Evolutionary conservation across 495 filamentous ascomycete species (phyloP).

Genomic region (Apodospora peruviana): DNA sequence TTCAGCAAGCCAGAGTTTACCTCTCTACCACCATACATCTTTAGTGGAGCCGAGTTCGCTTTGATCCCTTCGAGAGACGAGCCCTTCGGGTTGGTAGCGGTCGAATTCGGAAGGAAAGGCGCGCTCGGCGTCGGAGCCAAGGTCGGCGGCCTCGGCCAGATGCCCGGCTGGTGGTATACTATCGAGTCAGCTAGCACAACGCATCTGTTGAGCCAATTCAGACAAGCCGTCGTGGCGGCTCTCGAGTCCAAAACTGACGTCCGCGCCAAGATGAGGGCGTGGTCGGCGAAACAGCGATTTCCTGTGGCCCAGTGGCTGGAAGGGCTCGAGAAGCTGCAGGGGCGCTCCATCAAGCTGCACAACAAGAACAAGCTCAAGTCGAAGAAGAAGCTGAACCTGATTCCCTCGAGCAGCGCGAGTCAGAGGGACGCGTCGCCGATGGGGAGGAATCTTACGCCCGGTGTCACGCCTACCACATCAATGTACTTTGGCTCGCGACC

Average conservation of each 20-base stretch:
- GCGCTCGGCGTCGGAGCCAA: constrained; percentile 66
- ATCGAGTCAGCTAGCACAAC: constrained; percentile 61
- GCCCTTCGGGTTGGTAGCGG: constrained; percentile 69
- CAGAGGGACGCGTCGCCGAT: background rate
- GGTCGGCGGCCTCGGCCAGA: constrained; percentile 64
- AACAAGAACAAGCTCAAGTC: constrained; percentile 9
- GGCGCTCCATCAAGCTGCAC: constrained; percentile 35
- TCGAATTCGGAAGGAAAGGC: constrained; percentile 73
- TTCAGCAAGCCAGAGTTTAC: constrained; percentile 72
- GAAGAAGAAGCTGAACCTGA: constrained; percentile 1
- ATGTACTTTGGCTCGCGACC: constrained; percentile 1
- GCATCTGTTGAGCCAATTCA: constrained; percentile 67
- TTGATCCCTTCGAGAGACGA: constrained; percentile 71
- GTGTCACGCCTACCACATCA: background rate
- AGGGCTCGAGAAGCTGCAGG: constrained; percentile 54
- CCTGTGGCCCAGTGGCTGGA: constrained; percentile 63
- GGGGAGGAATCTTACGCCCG: constrained; percentile 3
- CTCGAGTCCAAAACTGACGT: constrained; percentile 52
- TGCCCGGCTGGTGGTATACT: constrained; percentile 71
- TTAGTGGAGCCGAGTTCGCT: constrained; percentile 70
- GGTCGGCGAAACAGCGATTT: constrained; percentile 66
- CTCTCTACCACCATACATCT: constrained; percentile 62
- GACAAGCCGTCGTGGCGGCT: constrained; percentile 58
- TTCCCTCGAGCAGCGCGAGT: background rate
- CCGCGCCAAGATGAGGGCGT: constrained; percentile 64